Conservation (phyloP, 2,329 filamentous ascomycete species). For the Sporothrix dimorphospora region DNA sequence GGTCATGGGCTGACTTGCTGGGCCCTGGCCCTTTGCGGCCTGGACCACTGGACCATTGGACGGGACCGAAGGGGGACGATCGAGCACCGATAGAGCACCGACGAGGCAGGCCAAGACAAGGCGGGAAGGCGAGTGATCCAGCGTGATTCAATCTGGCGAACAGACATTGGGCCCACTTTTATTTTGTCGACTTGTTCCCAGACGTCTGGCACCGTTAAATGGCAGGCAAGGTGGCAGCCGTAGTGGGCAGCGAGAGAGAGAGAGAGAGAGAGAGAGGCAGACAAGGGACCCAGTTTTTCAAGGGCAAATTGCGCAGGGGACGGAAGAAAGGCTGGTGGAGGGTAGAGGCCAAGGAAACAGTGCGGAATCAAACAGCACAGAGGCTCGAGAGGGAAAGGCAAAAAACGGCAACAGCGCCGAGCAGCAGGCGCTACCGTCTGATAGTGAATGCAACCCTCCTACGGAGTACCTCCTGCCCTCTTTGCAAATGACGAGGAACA, state of each 20-base stretch:
- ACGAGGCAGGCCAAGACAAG: not conserved
- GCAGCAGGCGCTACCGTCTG: not conserved
- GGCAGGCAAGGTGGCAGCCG: constrained; percentile 4
- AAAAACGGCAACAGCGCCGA: no score
- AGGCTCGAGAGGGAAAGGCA: no score
- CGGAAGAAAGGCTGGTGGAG: no score
- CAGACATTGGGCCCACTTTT: constrained; percentile 18
- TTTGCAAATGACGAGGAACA: not conserved
- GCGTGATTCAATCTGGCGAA: constrained; percentile 9
- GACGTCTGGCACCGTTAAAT: constrained; percentile 17
- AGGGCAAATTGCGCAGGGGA: no score
- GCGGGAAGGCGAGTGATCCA: not conserved
- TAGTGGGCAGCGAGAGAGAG: not conserved
- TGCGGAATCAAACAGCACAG: not conserved
- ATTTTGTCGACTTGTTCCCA: not conserved
- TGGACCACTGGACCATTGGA: not conserved
- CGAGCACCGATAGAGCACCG: not conserved
- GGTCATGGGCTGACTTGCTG: constrained; percentile 3
- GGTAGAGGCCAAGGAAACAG: no score
- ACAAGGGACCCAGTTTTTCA: not conserved
- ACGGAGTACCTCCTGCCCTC: no score
- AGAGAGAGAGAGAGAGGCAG: not conserved
- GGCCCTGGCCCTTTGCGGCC: no score
- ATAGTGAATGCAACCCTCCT: constrained; percentile 12
- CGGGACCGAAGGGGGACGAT: constrained; percentile 4